A percentile compares a stretch with the other conserved stretches of the same genome.
These are phyloP conservation scores for Solanum habrochaites DNA, from an alignment of 257 asterid genomes.

Conservation along the genomic window DNA sequence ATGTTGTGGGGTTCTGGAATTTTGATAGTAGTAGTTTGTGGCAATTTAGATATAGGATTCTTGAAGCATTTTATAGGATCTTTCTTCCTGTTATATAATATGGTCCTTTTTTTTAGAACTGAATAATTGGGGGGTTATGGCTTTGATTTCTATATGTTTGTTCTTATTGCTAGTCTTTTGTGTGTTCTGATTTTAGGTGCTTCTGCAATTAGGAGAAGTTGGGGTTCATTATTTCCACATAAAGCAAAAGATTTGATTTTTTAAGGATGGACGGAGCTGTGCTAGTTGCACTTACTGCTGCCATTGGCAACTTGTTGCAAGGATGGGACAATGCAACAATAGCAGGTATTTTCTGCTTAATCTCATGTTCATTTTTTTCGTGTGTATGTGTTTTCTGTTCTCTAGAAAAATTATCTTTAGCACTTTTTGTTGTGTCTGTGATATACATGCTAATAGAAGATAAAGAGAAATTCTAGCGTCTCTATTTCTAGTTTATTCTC, in stretches of 20 bases:
- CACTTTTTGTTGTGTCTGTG: neutral
- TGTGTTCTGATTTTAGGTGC: neutral
- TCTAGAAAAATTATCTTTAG: neutral
- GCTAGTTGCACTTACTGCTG: slow-evolving; percentile 72
- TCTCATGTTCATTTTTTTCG: neutral
- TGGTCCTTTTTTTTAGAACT: neutral
- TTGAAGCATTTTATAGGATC: neutral
- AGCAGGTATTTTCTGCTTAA: slow-evolving; percentile 45
- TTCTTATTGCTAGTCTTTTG: neutral
- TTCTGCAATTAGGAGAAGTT: neutral
- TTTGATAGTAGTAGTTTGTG: neutral
- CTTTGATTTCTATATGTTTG: neutral
- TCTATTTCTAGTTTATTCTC: neutral
- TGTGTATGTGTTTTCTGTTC: neutral
- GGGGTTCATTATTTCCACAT: neutral
- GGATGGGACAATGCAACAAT: slow-evolving; percentile 99
- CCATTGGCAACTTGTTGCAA: slow-evolving; percentile 84
- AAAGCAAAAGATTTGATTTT: neutral
- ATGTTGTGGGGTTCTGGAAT: neutral
- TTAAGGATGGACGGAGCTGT: slow-evolving; percentile 70
- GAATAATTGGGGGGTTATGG: neutral
- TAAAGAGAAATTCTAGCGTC: neutral
- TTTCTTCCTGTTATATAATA: neutral
- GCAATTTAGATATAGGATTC: neutral
- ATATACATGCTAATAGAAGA: neutral